Evolutionary conservation across 208 protist species (phyloP).

Genomic region (Trypanosoma avium): DNA sequence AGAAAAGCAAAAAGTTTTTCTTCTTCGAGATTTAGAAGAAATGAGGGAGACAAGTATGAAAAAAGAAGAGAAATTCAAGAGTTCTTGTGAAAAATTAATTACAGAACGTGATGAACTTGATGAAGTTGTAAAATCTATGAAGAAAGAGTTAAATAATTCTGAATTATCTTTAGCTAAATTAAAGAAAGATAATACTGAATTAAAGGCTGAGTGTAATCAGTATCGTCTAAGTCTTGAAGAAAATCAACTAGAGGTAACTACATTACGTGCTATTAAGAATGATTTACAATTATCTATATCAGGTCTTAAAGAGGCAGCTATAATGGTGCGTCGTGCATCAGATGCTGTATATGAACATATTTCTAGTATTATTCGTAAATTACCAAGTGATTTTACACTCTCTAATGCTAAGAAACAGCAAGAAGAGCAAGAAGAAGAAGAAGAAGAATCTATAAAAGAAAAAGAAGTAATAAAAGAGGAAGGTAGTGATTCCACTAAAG

Average conservation of each 20-base stretch:
- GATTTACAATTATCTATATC: conserved; percentile 5
- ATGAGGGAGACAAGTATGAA: conserved; percentile 28
- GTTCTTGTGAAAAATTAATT: conserved; percentile 20
- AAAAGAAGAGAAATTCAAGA: conserved; percentile 25
- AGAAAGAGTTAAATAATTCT: conserved; percentile 19
- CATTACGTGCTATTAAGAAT: neutral
- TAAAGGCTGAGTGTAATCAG: neutral
- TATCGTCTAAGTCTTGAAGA: neutral
- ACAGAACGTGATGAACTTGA: conserved; percentile 33
- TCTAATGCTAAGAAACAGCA: neutral
- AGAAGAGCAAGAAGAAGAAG: too few species aligned
- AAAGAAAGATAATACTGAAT: neutral
- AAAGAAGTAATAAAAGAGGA: neutral
- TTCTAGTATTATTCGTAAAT: neutral
- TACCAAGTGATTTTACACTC: neutral
- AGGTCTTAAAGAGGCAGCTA: neutral
- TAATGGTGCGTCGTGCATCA: conserved; percentile 1
- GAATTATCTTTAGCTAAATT: neutral
- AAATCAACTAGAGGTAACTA: neutral
- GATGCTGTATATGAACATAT: conserved; percentile 1
- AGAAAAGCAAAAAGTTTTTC: conserved; percentile 19
- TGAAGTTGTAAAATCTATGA: conserved; percentile 17
- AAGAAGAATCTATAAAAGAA: neutral
- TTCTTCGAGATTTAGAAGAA: conserved; percentile 15
- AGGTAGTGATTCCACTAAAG: neutral